Base-by-base conservation (phyloP, 108 stramenopile species). In the Heterococcus sp. region DNA sequence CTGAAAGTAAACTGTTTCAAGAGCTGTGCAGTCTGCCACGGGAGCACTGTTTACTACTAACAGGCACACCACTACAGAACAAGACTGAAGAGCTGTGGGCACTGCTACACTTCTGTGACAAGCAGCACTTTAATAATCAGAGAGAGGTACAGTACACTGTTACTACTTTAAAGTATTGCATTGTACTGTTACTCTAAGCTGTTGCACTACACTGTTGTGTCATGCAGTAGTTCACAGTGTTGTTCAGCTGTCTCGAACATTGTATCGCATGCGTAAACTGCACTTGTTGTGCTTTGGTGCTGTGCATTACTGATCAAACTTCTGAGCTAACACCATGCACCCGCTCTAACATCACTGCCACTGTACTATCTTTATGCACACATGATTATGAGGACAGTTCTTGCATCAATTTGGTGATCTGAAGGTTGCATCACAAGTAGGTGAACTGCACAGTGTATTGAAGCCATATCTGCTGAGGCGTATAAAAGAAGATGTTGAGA, bases 401-500 rank as follows among this genome's bases (percentile, higher is more conserved):
- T 37, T 70, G 83, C 87, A 88, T 69, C 91, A 94, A 76, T 95
- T 93, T 77, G 96, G 95, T 3, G 90, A 96, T 68, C 87, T 96
- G 72, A 90, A 87, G 38, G 92, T 92, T 78, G 90, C 94, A 0
- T 80, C 77, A 2, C 77, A 78, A 70, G 75, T 76, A 2, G 91
- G 89, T 28, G 90, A 92, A 40, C 92, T 99, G 1, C 95, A 97
- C 75, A 87, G 89, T 65, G 74, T 97, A 26, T 87, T 97, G 40
- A 89, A 91, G 79, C 98, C 98, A 27, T 95, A 93, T 78, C 89
- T 99, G 30, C 87, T 99, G 65, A 90, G 97, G 34, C 66, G 83
- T 28, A 92, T 99, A 27, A 99, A 97, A 81, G 98, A 97, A 74
- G 96, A 99, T 72, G 98, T 99, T 0, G 96, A 96, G 76, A 97